These are phyloP conservation scores for Fusarium pseudograminearum DNA, from an alignment of 2,329 filamentous ascomycete species.

Conservation along the genomic window DNA sequence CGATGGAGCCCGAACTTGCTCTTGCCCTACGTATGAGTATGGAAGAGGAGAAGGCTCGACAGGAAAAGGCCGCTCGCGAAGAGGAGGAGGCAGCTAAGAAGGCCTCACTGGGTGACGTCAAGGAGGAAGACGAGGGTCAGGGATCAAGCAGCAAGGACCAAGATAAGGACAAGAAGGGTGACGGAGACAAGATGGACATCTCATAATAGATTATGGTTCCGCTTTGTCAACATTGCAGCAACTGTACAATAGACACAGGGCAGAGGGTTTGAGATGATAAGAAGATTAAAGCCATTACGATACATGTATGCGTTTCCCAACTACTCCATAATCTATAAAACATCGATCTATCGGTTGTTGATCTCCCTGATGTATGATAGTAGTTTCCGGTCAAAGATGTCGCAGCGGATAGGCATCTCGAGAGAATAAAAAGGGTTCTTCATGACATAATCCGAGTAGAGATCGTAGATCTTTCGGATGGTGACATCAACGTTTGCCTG, in stretches of 20 bases:
- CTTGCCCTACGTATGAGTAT: slow-evolving; percentile 96
- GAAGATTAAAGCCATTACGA: slow-evolving; percentile 46
- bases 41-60: slow-evolving; percentile 95
- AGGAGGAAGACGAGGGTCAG: slow-evolving; percentile 76
- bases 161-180: slow-evolving; percentile 75
- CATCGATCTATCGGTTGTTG: slow-evolving; percentile 64
- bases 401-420: slow-evolving; percentile 96
- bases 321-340: slow-evolving; percentile 29
- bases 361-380: slow-evolving; percentile 82
- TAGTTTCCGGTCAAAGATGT: slow-evolving; percentile 91
- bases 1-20: slow-evolving; percentile 91
- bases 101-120: slow-evolving; percentile 82
- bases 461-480: slow-evolving; percentile 87
- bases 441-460: slow-evolving; percentile 98
- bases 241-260: slow-evolving; percentile 52
- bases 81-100: slow-evolving; percentile 80
- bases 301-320: slow-evolving; percentile 27
- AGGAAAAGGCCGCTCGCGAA: slow-evolving; percentile 85
- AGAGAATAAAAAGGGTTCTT: slow-evolving; percentile 99
- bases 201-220: slow-evolving; percentile 61
- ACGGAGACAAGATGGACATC: slow-evolving; percentile 86
- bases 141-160: slow-evolving; percentile 76
- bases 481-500: slow-evolving; percentile 89
- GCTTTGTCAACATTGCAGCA: slow-evolving; percentile 50
- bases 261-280: slow-evolving; percentile 45